A percentile compares a stretch with the other conserved stretches of the same genome.
These are phyloP conservation scores for Rhizophagus clarus DNA, from an alignment of 192 early-diverging fungal species.

Conservation along the genomic window DNA sequence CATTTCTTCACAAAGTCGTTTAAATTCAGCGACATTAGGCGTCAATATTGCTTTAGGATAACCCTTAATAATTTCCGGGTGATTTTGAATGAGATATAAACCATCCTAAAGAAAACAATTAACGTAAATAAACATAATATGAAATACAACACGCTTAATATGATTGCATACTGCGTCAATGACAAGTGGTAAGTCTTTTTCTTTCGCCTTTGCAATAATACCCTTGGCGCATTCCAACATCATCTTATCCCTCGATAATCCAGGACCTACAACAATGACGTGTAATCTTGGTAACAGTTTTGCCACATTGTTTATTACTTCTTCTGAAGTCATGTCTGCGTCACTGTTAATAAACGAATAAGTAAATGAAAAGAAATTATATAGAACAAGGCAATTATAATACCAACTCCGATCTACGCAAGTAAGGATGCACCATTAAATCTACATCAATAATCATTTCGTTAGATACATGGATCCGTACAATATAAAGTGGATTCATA, in stretches of 20 bases:
- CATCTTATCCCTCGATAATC: conserved; percentile 74
- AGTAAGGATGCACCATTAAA: conserved; percentile 91
- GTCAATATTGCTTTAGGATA: conserved; percentile 80
- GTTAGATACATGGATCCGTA: neutral
- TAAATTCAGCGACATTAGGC: conserved; percentile 88
- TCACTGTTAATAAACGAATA: neutral
- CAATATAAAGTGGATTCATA: neutral
- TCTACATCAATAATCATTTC: conserved; percentile 40
- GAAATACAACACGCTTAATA: neutral
- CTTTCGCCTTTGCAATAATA: conserved; percentile 69
- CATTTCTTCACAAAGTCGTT: conserved; percentile 66
- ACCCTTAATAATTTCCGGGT: conserved; percentile 70
- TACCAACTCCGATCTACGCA: conserved; percentile 52
- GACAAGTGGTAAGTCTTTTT: conserved; percentile 70
- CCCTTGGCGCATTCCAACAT: conserved; percentile 67
- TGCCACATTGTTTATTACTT: conserved; percentile 50
- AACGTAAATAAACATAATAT: neutral
- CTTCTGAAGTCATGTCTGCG: conserved; percentile 26
- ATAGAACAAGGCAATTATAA: conserved; percentile 13
- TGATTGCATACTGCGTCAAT: conserved; percentile 79
- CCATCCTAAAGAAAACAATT: conserved; percentile 68
- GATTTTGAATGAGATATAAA: conserved; percentile 70
- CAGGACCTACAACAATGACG: conserved; percentile 89
- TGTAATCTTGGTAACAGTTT: conserved; percentile 71
- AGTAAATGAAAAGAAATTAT: conserved; percentile 15